Conservation (phyloP, 352 stramenopile genomes). For the Globisporangium emineosum region DNA sequence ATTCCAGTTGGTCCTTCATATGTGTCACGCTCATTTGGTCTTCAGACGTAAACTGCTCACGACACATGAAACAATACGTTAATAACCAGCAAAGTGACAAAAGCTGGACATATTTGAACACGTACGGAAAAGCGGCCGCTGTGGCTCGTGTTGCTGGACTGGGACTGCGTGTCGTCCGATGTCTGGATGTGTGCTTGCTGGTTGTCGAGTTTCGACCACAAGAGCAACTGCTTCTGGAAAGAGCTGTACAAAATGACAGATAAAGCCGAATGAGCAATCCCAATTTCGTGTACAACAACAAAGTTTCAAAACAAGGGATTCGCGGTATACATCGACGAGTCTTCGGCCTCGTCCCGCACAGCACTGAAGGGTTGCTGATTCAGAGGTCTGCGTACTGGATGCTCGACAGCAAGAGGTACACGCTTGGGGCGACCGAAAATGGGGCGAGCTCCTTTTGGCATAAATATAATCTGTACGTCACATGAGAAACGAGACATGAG, state of each 20-base stretch:
- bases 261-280: background rate
- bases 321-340: constrained; percentile 62
- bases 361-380: constrained; percentile 35
- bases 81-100: background rate
- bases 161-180: constrained; percentile 62
- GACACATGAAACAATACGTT: background rate
- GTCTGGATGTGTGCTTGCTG: constrained; percentile 36
- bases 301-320: background rate
- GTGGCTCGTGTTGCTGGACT: constrained; percentile 51
- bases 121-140: constrained; percentile 47
- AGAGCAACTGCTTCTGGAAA: constrained; percentile 81
- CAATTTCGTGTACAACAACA: background rate
- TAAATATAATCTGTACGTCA: constrained; percentile 66
- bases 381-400: constrained; percentile 38
- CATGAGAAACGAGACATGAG: background rate
- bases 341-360: constrained; percentile 45
- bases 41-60: constrained; percentile 46
- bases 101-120: background rate
- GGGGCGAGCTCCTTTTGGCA: constrained; percentile 63
- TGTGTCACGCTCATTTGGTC: constrained; percentile 51
- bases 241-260: constrained; percentile 22
- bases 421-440: constrained; percentile 57
- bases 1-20: constrained; percentile 83
- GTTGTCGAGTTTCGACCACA: constrained; percentile 71
- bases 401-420: constrained; percentile 35